phyloP scores from a whole-genome alignment of 176 grass and related monocot genomes.

The Secale cereale region DNA sequence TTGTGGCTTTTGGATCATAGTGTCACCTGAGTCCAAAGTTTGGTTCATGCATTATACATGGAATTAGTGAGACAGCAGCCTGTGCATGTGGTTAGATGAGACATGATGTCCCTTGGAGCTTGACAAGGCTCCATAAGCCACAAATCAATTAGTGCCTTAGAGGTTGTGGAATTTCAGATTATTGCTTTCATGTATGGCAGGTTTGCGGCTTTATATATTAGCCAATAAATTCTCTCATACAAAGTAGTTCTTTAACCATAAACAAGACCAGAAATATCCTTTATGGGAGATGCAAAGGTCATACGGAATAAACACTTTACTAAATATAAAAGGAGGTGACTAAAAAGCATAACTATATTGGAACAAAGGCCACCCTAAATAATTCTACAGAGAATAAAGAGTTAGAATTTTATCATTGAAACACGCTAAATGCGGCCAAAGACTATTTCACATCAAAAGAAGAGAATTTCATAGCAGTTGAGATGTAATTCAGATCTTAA shows the following conservation, averaged over 20 bases:
- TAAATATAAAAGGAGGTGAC: background rate
- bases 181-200: background rate
- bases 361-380: slow-evolving; percentile 17
- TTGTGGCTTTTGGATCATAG: slow-evolving; percentile 48
- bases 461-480: slow-evolving; percentile 10
- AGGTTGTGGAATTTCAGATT: background rate
- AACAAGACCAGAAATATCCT: slow-evolving; percentile 29
- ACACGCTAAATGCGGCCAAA: background rate
- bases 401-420: slow-evolving; percentile 13
- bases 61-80: background rate
- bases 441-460: slow-evolving; percentile 4
- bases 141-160: slow-evolving; percentile 22
- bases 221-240: background rate
- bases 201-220: background rate
- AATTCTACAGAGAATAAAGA: slow-evolving; percentile 34
- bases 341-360: slow-evolving; percentile 1
- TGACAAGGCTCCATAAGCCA: slow-evolving; percentile 18
- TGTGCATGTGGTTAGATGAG: slow-evolving; percentile 19
- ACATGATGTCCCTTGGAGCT: background rate
- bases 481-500: slow-evolving; percentile 32
- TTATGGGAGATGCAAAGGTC: slow-evolving; percentile 27
- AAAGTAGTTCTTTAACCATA: slow-evolving; percentile 1
- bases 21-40: slow-evolving; percentile 29
- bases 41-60: slow-evolving; percentile 27
- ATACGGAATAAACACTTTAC: slow-evolving; percentile 25